Evolutionary conservation across 1,284 basidiomycete species (phyloP).

Genomic region (Pseudozyma tsukubaensis): DNA sequence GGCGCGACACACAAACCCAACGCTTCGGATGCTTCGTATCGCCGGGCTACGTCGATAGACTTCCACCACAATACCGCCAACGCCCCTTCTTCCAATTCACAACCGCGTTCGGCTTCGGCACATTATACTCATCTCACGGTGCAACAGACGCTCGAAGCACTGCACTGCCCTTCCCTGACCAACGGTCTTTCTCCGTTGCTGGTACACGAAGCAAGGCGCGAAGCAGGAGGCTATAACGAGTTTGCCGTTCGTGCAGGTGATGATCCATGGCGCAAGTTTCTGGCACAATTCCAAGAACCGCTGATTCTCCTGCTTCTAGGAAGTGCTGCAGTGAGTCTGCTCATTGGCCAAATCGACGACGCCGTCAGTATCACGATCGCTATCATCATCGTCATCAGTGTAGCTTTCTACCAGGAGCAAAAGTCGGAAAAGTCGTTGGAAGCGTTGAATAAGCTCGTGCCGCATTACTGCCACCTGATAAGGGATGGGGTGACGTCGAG

Average conservation of each 20-base stretch:
- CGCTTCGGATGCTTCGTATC: constrained; percentile 20
- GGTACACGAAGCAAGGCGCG: constrained; percentile 37
- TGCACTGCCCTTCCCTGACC: constrained; percentile 51
- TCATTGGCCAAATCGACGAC: constrained; percentile 94
- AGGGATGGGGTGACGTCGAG: constrained; percentile 74
- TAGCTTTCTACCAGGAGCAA: constrained; percentile 94
- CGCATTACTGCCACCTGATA: constrained; percentile 91
- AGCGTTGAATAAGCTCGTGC: constrained; percentile 94
- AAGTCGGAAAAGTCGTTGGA: constrained; percentile 93
- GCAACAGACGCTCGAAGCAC: constrained; percentile 35
- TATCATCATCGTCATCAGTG: constrained; percentile 90
- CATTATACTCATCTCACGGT: constrained; percentile 49
- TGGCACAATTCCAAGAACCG: constrained; percentile 92
- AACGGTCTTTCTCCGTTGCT: constrained; percentile 40
- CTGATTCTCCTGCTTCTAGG: constrained; percentile 88
- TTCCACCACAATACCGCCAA: constrained; percentile 3
- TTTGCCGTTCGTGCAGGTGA: constrained; percentile 88
- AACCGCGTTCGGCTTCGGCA: constrained; percentile 32
- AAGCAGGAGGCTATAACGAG: constrained; percentile 75
- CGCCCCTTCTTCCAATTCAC: constrained; percentile 5
- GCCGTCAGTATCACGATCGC: constrained; percentile 94
- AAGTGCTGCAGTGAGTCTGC: constrained; percentile 84
- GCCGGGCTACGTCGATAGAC: constrained; percentile 14
- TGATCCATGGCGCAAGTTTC: constrained; percentile 84
- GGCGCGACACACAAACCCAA: constrained; percentile 26